A percentile compares a stretch with the other conserved stretches of the same genome.
phyloP scores from a whole-genome alignment of 306 rosid genomes.

The Fragaria vesca region DNA sequence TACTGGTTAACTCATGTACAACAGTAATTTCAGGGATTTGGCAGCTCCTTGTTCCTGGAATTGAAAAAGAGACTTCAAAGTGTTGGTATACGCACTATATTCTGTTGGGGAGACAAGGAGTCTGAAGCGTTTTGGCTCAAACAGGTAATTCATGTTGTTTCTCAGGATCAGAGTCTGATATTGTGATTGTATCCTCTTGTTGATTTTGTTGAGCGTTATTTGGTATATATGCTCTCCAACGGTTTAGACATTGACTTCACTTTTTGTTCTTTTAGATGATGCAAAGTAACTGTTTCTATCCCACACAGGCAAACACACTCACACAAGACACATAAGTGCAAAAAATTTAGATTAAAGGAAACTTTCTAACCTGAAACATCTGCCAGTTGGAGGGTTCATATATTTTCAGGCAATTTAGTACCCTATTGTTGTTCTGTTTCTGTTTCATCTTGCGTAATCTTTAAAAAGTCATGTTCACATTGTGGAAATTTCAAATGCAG shows the following conservation, averaged over 20 bases:
- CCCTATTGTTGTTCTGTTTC: not conserved
- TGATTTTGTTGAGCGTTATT: not conserved
- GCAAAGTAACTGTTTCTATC: not conserved
- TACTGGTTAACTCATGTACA: constrained; percentile 5
- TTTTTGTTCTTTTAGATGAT: not conserved
- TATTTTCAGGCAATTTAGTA: not conserved
- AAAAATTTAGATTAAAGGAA: not conserved
- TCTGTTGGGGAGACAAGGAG: constrained; percentile 95
- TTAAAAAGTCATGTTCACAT: not conserved
- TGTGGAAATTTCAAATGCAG: constrained; percentile 30
- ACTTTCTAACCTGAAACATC: not conserved
- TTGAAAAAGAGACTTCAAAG: constrained; percentile 62
- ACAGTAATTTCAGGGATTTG: constrained; percentile 63
- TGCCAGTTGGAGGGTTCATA: not conserved
- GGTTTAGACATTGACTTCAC: not conserved
- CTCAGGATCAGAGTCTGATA: constrained; percentile 5
- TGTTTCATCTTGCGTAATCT: not conserved
- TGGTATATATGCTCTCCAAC: not conserved
- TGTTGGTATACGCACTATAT: constrained; percentile 75
- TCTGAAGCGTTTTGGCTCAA: constrained; percentile 93
- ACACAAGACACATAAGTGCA: too few relatives aligned
- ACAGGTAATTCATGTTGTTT: constrained; percentile 48
- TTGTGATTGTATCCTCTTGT: constrained; percentile 13
- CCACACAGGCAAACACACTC: not conserved
- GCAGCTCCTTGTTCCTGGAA: constrained; percentile 60